phyloP scores from a whole-genome alignment of 257 asterid species.

The Penstemon barbatus region DNA sequence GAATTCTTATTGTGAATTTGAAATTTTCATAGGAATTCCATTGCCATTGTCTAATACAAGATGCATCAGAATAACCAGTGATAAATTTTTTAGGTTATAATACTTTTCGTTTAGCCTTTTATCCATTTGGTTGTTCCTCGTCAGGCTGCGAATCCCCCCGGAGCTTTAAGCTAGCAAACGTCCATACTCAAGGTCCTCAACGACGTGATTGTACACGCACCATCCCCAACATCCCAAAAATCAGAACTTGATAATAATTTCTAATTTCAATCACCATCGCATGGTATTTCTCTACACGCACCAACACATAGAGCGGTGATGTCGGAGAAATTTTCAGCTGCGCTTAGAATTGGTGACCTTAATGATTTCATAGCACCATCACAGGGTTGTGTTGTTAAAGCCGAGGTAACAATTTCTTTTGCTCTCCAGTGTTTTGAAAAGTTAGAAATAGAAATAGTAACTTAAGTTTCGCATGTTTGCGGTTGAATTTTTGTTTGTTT shows the following conservation, averaged over 20 bases:
- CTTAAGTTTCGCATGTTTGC: not conserved
- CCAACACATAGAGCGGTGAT: constrained; percentile 22
- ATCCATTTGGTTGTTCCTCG: too few species aligned
- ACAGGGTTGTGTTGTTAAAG: constrained; percentile 86
- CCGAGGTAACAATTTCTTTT: constrained; percentile 49
- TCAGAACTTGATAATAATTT: not conserved
- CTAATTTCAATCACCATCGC: not conserved
- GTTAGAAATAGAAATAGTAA: not conserved
- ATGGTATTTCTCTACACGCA: not conserved
- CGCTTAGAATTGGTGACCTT: constrained; percentile 89
- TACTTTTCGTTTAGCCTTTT: too few species aligned
- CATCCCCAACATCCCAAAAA: not conserved
- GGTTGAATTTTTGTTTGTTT: not conserved
- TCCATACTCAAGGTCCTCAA: too few species aligned
- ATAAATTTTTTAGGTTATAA: too few species aligned
- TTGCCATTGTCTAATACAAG: too few species aligned
- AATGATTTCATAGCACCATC: constrained; percentile 98
- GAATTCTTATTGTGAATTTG: too few species aligned
- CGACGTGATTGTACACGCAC: not conserved
- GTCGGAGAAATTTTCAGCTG: constrained; percentile 92
- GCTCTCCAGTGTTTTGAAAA: constrained; percentile 6
- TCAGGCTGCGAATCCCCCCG: too few species aligned
- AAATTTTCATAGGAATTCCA: too few species aligned
- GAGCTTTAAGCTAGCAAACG: too few species aligned
- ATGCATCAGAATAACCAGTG: too few species aligned